Conservation (phyloP, 83 land plant genomes). For the Thuja plicata region DNA sequence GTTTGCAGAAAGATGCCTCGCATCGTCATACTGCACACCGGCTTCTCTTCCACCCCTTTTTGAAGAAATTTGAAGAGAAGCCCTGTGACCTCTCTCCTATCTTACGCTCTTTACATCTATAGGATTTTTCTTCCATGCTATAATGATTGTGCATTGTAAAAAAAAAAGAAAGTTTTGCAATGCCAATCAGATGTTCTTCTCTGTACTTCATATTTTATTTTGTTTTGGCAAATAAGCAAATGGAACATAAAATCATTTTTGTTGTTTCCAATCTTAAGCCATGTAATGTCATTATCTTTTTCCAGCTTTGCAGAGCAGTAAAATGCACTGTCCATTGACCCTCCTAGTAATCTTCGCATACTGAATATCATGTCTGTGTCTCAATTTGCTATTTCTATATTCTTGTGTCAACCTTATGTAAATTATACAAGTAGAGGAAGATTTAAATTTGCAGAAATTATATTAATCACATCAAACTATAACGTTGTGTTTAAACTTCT, state of each 20-base stretch:
- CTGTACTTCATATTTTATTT: conserved; percentile 5
- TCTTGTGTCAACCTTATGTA: not conserved
- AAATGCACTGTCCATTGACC: not conserved
- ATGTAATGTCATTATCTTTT: not conserved
- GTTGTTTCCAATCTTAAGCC: conserved; percentile 3
- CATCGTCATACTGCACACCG: conserved; percentile 32
- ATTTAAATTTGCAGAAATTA: not conserved
- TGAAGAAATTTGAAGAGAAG: conserved; percentile 15
- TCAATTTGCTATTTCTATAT: not conserved
- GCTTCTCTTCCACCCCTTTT: conserved; percentile 36
- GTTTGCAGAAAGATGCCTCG: conserved; percentile 31
- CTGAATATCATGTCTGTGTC: not conserved
- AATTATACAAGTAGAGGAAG: not conserved
- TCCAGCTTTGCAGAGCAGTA: not conserved
- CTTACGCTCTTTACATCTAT: conserved; percentile 1
- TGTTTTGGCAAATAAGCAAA: conserved; percentile 3
- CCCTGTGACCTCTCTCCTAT: conserved; percentile 10
- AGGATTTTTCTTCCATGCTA: not conserved
- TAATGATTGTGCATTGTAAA: conserved; percentile 4
- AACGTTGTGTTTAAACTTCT: not conserved
- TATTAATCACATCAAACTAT: not conserved
- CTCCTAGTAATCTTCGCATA: not conserved
- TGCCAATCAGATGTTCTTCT: not conserved
- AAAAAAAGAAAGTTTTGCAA: conserved; percentile 4
- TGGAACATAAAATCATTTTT: conserved; percentile 2